Conservation (phyloP, 495 filamentous ascomycete species). For the Hypoxylon subgilvum region DNA sequence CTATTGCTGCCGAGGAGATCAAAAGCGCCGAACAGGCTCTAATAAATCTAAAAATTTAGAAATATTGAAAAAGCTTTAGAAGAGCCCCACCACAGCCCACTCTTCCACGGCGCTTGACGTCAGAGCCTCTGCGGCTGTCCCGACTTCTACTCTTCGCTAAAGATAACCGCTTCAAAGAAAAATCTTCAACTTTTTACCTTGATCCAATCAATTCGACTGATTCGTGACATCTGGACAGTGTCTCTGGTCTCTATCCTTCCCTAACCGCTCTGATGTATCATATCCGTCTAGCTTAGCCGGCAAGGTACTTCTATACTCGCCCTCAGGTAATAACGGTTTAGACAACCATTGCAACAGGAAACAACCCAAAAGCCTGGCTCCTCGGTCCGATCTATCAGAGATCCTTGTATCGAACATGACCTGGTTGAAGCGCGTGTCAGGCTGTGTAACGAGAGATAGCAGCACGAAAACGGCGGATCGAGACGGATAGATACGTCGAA, state of each 20-base stretch:
- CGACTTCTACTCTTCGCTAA: conserved; percentile 22
- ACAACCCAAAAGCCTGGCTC: conserved; percentile 33
- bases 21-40: conserved; percentile 31
- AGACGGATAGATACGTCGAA: conserved; percentile 15
- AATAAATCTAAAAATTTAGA: conserved; percentile 20
- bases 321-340: conserved; percentile 19
- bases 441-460: conserved; percentile 27
- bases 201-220: conserved; percentile 17
- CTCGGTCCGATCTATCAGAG: conserved; percentile 38
- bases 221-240: conserved; percentile 15
- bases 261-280: conserved; percentile 23
- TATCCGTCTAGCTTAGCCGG: conserved; percentile 13
- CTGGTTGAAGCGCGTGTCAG: conserved; percentile 7
- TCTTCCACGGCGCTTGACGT: conserved; percentile 28
- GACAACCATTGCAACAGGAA: conserved; percentile 13
- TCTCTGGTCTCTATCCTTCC: conserved; percentile 19
- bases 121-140: conserved; percentile 29
- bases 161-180: neutral
- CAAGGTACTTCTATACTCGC: conserved; percentile 15
- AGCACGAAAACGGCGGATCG: conserved; percentile 7
- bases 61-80: conserved; percentile 10
- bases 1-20: conserved; percentile 20
- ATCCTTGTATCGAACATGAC: conserved; percentile 23
- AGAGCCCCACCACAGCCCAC: conserved; percentile 19
- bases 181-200: neutral